A percentile compares a stretch with the other conserved stretches of the same genome.
Evolutionary conservation across 768 basidiomycete species (phyloP).

Genomic region (Tricholoma sp.): DNA sequence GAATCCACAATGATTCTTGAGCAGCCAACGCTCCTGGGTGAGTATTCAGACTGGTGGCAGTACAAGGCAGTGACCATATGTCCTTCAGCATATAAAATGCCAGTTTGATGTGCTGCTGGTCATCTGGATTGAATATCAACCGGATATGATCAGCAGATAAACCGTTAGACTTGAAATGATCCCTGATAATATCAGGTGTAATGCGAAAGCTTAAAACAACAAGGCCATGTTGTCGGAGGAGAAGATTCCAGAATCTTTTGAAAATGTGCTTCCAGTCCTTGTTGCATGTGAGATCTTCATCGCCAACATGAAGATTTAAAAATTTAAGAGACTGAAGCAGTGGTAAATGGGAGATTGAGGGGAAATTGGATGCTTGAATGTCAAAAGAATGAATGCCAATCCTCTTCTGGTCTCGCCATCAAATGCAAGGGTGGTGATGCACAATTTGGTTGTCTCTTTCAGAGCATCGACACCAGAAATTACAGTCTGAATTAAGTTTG

Average conservation of each 20-base stretch:
- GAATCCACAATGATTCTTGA: no score
- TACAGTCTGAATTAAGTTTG: constrained; percentile 13
- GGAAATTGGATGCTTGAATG: constrained; percentile 3
- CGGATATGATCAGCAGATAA: neutral
- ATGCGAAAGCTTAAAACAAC: constrained; percentile 19
- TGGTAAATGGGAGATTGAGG: constrained; percentile 12
- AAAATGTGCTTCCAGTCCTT: constrained; percentile 24
- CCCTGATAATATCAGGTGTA: constrained; percentile 16
- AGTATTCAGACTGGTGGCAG: no score
- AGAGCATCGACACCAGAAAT: constrained; percentile 8
- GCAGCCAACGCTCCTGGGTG: no score
- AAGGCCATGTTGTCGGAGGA: constrained; percentile 21
- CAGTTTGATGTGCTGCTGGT: no score
- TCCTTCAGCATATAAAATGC: no score
- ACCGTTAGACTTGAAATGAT: constrained; percentile 17
- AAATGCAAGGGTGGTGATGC: neutral
- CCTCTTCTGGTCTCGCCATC: neutral
- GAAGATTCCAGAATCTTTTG: constrained; percentile 24
- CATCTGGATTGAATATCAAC: no score
- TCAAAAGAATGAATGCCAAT: neutral
- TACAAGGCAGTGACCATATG: no score
- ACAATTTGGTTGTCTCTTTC: neutral
- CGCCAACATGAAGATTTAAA: constrained; percentile 25
- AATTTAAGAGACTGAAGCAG: constrained; percentile 15
- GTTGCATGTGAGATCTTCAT: constrained; percentile 29